Evolutionary conservation across 441 rosid genomes (phyloP).

Genomic region (Metrosideros polymorpha): DNA sequence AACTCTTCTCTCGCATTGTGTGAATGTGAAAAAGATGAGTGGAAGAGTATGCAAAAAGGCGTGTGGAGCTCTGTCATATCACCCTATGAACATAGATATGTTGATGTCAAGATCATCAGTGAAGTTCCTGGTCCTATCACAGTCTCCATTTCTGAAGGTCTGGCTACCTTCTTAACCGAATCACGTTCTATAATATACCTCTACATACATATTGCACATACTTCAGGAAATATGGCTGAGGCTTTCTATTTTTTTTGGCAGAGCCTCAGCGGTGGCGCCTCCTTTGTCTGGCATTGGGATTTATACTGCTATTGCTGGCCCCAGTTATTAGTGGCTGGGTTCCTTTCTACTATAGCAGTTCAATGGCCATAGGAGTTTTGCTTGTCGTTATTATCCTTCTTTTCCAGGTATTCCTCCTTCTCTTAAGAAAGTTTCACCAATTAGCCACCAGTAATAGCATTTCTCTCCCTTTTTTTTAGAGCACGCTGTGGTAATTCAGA

Average conservation of each 20-base stretch:
- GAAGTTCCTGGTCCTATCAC: conserved; percentile 38
- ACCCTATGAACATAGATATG: conserved; percentile 56
- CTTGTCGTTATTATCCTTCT: conserved; percentile 72
- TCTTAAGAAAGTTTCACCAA: not conserved
- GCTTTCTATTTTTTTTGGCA: conserved; percentile 21
- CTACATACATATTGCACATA: not conserved
- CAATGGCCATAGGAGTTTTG: conserved; percentile 90
- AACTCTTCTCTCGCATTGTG: conserved; percentile 68
- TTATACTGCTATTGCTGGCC: conserved; percentile 53
- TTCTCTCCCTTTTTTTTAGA: not conserved
- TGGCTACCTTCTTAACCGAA: not conserved
- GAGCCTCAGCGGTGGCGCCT: conserved; percentile 82
- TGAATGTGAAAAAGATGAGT: conserved; percentile 57
- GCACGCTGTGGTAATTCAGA: not conserved
- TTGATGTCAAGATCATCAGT: conserved; percentile 60
- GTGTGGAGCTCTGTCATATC: conserved; percentile 61
- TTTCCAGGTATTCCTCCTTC: conserved; percentile 53
- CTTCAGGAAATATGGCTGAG: not conserved
- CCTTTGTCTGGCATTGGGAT: conserved; percentile 54
- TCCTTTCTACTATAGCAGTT: conserved; percentile 90
- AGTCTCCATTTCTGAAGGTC: conserved; percentile 59
- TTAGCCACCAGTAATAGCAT: not conserved
- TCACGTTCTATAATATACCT: not conserved
- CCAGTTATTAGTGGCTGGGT: conserved; percentile 87
- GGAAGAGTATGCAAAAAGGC: conserved; percentile 60